Evolutionary conservation across 2,329 filamentous ascomycete genomes (phyloP).

Genomic region (Biscogniauxia sp.): DNA sequence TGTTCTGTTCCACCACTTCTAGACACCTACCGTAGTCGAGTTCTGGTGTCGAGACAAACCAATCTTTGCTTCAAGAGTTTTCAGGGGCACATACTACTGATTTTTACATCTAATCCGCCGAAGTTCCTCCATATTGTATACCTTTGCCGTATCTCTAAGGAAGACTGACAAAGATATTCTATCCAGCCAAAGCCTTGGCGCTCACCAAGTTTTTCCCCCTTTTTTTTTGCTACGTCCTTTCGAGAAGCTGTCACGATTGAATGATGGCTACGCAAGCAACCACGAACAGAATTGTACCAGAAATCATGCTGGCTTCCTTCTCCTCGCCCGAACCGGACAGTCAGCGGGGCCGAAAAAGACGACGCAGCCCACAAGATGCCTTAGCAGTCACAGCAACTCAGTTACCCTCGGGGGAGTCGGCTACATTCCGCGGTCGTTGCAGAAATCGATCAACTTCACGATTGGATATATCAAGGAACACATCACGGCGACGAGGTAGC

Average conservation of each 20-base stretch:
- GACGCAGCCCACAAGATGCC: constrained; percentile 32
- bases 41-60: background rate
- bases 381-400: constrained; percentile 24
- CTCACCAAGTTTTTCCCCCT: background rate
- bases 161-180: background rate
- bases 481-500: constrained; percentile 26
- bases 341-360: constrained; percentile 37
- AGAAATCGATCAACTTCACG: constrained; percentile 38
- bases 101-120: background rate
- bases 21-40: background rate
- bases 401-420: constrained; percentile 36
- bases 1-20: background rate
- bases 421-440: constrained; percentile 41
- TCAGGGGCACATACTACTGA: background rate
- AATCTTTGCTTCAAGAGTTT: background rate
- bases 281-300: constrained; percentile 22
- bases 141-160: background rate
- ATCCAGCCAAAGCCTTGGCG: background rate
- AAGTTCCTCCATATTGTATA: background rate
- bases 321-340: constrained; percentile 33
- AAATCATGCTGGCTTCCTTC: constrained; percentile 24
- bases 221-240: background rate
- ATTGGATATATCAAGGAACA: constrained; percentile 26
- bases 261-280: constrained; percentile 24
- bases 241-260: background rate